These are phyloP conservation scores for Stephania yunnanensis DNA, from an alignment of 164 flowering plant species.

Conservation along the genomic window DNA sequence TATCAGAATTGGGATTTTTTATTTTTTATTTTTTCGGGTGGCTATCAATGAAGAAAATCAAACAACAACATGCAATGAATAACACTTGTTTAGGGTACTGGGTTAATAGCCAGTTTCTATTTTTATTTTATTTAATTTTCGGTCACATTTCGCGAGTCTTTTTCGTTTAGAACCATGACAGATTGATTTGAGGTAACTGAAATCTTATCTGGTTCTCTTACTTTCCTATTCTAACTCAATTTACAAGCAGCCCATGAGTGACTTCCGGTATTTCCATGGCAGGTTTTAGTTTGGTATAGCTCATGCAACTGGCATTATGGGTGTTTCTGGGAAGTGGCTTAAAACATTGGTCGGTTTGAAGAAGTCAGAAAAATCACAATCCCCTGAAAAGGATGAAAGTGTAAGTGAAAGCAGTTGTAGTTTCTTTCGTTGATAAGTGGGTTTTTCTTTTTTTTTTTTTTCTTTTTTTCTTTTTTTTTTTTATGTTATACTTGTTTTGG, in stretches of 20 bases:
- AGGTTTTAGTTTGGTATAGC: slow-evolving; percentile 26
- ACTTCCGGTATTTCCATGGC: slow-evolving; percentile 14
- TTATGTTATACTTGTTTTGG: background rate
- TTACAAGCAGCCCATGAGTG: background rate
- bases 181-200: background rate
- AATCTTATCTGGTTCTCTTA: no score
- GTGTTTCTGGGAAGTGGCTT: slow-evolving; percentile 79
- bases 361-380: slow-evolving; percentile 62
- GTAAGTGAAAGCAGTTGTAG: slow-evolving; percentile 25
- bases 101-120: no score
- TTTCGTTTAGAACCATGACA: background rate
- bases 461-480: background rate
- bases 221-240: background rate
- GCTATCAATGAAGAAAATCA: background rate
- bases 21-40: background rate
- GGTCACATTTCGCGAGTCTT: background rate
- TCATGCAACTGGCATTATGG: slow-evolving; percentile 42
- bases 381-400: slow-evolving; percentile 55
- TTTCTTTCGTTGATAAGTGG: background rate
- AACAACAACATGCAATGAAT: background rate
- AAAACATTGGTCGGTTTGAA: slow-evolving; percentile 68
- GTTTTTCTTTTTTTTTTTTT: background rate
- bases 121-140: no score
- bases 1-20: background rate
- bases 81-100: no score